Percentiles rank a stretch among this genome's conserved stretches.
Conservation (phyloP, 2,329 filamentous ascomycete genomes). For the Microcera coccophila region DNA sequence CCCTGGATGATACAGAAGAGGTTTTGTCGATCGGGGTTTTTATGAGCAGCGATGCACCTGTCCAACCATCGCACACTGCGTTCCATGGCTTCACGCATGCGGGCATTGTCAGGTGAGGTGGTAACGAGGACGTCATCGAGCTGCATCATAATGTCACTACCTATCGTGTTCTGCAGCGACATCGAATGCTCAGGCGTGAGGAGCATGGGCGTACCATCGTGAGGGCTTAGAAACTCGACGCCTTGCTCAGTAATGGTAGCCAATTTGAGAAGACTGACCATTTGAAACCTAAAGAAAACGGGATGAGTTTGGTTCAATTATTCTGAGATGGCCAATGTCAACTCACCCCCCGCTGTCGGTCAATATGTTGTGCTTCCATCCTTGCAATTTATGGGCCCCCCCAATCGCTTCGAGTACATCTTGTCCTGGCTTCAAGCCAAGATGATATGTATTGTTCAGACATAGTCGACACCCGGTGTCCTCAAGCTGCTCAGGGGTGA, state of each 20-base stretch:
- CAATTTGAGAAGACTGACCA: conserved; percentile 93
- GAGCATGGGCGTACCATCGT: conserved; percentile 93
- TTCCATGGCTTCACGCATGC: conserved; percentile 94
- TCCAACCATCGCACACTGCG: conserved; percentile 94
- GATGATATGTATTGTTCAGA: conserved; percentile 96
- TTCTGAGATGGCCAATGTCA: neutral
- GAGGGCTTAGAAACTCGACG: conserved; percentile 91
- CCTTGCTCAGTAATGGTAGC: conserved; percentile 94
- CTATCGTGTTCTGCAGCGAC: conserved; percentile 91
- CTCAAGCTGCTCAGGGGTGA: conserved; percentile 89
- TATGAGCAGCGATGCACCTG: conserved; percentile 86
- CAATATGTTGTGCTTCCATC: conserved; percentile 92
- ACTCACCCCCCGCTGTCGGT: conserved; percentile 71
- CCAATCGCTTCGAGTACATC: conserved; percentile 81
- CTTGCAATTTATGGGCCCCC: conserved; percentile 89
- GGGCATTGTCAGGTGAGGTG: conserved; percentile 80
- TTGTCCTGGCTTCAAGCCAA: conserved; percentile 92
- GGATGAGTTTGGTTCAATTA: too few species aligned
- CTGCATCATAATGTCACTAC: conserved; percentile 99
- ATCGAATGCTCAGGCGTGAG: conserved; percentile 98
- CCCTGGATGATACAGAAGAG: conserved; percentile 99
- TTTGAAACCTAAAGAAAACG: conserved; percentile 90
- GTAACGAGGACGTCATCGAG: conserved; percentile 97
- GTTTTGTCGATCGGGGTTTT: conserved; percentile 78
- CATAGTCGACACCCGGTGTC: conserved; percentile 86